phyloP scores from a whole-genome alignment of 257 asterid genomes.

The Fraxinus pennsylvanica region DNA sequence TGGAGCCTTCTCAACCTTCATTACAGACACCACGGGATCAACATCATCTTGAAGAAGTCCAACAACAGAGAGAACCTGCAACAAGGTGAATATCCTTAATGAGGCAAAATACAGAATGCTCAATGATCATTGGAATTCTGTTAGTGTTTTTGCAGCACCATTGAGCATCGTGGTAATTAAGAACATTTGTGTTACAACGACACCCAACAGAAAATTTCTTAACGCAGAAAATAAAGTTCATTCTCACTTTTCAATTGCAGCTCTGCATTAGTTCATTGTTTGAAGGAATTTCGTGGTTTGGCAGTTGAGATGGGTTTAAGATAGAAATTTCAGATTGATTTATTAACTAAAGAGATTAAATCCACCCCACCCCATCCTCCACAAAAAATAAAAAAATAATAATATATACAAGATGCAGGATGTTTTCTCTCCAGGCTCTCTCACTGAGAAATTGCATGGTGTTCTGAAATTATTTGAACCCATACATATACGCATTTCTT shows the following conservation, averaged over 20 bases:
- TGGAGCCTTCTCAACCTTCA: constrained; percentile 98
- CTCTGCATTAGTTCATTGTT: no score
- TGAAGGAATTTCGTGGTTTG: no score
- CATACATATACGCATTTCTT: neutral
- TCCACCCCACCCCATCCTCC: neutral
- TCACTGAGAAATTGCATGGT: neutral
- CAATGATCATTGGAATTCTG: neutral
- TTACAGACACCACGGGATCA: constrained; percentile 97
- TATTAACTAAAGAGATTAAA: neutral
- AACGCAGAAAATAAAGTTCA: no score
- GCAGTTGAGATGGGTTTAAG: no score
- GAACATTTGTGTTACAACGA: no score
- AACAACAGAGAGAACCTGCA: constrained; percentile 91
- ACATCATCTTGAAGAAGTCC: constrained; percentile 96
- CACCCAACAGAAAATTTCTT: no score
- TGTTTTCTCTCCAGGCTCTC: neutral
- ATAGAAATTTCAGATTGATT: no score
- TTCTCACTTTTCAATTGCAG: no score
- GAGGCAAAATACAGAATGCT: neutral
- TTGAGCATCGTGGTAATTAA: no score
- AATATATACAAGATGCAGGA: neutral
- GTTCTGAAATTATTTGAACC: neutral
- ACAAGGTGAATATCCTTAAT: constrained; percentile 6
- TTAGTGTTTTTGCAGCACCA: no score
- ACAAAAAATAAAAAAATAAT: neutral